Evolutionary conservation across 2,329 filamentous ascomycete species (phyloP).

Genomic region (Epichloe festucae): DNA sequence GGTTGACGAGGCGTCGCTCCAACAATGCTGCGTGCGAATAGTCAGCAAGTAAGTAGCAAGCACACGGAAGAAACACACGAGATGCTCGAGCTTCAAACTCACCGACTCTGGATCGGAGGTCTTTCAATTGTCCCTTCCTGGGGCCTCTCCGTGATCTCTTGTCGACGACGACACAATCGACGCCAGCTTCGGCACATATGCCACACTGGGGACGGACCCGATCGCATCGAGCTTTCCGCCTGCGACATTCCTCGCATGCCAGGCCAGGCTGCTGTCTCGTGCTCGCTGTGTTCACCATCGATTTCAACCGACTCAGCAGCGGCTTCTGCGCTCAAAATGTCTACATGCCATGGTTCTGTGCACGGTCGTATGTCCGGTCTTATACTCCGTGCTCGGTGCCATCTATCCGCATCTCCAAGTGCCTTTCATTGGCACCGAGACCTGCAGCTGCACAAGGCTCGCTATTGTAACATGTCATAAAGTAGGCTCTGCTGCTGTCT

Average conservation of each 20-base stretch:
- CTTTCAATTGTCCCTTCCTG: neutral
- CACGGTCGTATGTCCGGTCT: too few relatives aligned
- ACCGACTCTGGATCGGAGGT: neutral
- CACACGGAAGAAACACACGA: neutral
- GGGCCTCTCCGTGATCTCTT: neutral
- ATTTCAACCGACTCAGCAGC: neutral
- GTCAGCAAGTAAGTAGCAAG: neutral
- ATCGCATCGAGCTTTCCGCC: neutral
- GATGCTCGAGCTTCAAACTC: neutral
- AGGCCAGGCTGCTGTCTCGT: neutral
- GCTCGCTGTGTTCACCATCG: neutral
- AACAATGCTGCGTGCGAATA: neutral
- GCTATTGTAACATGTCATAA: neutral
- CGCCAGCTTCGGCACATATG: neutral
- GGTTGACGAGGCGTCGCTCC: neutral
- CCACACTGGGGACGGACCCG: neutral
- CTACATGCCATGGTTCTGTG: neutral
- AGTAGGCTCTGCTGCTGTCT: too few relatives aligned
- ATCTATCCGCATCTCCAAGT: too few relatives aligned
- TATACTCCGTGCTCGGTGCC: too few relatives aligned
- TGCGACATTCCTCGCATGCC: neutral
- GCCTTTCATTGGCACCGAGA: too few relatives aligned
- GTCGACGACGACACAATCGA: neutral
- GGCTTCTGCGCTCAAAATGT: neutral
- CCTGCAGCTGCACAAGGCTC: too few relatives aligned